phyloP scores from a whole-genome alignment of 1,139 yeast species.

The Sugiyamaella japonica region DNA sequence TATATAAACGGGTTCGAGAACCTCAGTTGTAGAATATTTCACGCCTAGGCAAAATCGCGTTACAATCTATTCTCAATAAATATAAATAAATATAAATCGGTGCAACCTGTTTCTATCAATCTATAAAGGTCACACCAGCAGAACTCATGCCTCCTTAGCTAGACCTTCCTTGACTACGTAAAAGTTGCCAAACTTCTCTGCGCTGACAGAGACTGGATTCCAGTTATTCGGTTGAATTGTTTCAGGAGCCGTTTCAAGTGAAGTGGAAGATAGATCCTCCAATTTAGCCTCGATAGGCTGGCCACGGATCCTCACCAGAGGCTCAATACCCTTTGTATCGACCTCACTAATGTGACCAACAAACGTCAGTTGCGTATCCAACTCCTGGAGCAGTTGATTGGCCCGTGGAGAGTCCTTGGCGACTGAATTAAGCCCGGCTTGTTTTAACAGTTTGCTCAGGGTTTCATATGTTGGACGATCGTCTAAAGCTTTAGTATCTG shows the following conservation, averaged over 20 bases:
- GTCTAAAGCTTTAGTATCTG: conserved; percentile 16
- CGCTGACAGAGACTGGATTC: conserved; percentile 36
- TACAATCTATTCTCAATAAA: background rate
- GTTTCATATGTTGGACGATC: conserved; percentile 28
- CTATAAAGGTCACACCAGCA: background rate
- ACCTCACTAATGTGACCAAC: conserved; percentile 40
- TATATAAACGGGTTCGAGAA: background rate
- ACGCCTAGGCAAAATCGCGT: background rate
- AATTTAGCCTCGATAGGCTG: conserved; percentile 23
- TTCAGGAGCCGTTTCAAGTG: conserved; percentile 24
- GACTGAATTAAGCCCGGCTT: conserved; percentile 32
- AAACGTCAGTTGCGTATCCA: conserved; percentile 40
- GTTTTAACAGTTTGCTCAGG: conserved; percentile 34
- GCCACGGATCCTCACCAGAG: conserved; percentile 39
- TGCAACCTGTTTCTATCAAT: background rate
- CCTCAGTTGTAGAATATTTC: conserved; percentile 2
- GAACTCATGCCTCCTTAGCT: conserved; percentile 26
- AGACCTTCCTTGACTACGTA: conserved; percentile 38
- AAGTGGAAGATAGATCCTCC: conserved; percentile 22
- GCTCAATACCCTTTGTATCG: conserved; percentile 38
- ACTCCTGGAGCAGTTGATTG: conserved; percentile 31
- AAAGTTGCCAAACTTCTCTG: conserved; percentile 32
- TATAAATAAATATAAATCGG: background rate
- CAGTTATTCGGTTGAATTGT: conserved; percentile 28
- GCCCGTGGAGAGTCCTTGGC: conserved; percentile 25